These are phyloP conservation scores for Luvunga scandens DNA, from an alignment of 345 rosid genomes.

Conservation along the genomic window DNA sequence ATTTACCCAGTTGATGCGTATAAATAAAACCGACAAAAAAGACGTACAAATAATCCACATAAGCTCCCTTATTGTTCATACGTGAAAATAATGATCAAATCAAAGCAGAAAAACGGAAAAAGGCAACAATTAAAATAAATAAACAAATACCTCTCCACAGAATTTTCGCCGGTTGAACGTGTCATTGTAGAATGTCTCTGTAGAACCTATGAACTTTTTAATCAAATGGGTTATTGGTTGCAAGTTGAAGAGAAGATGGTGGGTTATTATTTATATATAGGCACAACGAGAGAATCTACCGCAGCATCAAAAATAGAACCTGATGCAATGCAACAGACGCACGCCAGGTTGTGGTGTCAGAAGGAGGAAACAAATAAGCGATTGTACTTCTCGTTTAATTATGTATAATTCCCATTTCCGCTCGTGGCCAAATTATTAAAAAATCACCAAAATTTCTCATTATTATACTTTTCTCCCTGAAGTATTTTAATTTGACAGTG, in stretches of 20 bases:
- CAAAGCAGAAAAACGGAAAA: background rate
- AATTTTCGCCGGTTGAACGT: background rate
- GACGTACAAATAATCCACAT: background rate
- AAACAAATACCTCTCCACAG: constrained; percentile 13
- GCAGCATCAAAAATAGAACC: background rate
- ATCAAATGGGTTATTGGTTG: background rate
- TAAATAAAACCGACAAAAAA: background rate
- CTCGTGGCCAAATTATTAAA: background rate
- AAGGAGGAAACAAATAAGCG: background rate
- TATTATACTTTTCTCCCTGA: background rate
- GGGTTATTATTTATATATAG: background rate
- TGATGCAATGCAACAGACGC: background rate
- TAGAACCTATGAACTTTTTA: background rate
- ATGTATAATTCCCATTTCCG: background rate
- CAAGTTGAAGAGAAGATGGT: background rate
- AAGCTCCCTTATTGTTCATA: no score
- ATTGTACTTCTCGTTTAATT: background rate
- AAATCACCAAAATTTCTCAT: background rate
- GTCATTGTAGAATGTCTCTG: constrained; percentile 9
- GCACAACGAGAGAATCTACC: background rate
- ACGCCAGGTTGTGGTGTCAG: background rate
- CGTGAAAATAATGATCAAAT: background rate
- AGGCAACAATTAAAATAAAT: no score
- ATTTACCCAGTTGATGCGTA: background rate
- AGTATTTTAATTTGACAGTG: background rate